Percentiles rank a stretch among this genome's conserved stretches.
Evolutionary conservation across 2,329 filamentous ascomycete genomes (phyloP).

Genomic region (Coniochaeta ligniaria): DNA sequence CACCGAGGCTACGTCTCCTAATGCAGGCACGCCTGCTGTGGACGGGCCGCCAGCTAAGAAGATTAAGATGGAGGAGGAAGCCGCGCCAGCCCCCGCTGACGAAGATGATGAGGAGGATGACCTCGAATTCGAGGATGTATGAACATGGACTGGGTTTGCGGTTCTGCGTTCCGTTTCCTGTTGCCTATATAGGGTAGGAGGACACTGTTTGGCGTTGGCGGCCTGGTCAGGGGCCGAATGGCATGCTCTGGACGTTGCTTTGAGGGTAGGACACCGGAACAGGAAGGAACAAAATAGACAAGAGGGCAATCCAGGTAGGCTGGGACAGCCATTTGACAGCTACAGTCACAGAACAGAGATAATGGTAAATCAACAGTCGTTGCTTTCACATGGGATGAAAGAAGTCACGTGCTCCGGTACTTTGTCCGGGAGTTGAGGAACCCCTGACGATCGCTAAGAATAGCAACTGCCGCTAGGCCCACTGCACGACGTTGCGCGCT

Average conservation of each 20-base stretch:
- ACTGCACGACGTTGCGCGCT: neutral
- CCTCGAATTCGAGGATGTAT: slow-evolving; percentile 5
- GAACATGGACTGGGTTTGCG: neutral
- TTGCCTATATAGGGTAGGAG: neutral
- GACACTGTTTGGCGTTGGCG: neutral
- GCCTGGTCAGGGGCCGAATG: neutral
- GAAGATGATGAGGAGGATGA: slow-evolving; percentile 20
- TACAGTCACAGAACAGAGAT: neutral
- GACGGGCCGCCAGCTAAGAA: slow-evolving; percentile 50
- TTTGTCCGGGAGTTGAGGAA: neutral
- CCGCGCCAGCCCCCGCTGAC: slow-evolving; percentile 16
- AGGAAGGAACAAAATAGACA: neutral
- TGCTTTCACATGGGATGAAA: neutral
- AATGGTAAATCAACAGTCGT: neutral
- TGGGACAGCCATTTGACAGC: neutral
- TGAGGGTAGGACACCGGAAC: neutral
- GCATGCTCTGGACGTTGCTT: neutral
- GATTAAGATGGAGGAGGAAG: slow-evolving; percentile 46
- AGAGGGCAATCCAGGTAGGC: neutral
- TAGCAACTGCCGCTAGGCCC: neutral
- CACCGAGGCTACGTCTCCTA: slow-evolving; percentile 13
- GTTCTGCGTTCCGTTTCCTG: neutral
- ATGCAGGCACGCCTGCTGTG: slow-evolving; percentile 11
- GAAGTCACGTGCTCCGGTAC: neutral
- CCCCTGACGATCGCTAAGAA: neutral